These are phyloP conservation scores for Mychonastes homosphaera DNA, from an alignment of 139 green algal genomes.

Conservation along the genomic window DNA sequence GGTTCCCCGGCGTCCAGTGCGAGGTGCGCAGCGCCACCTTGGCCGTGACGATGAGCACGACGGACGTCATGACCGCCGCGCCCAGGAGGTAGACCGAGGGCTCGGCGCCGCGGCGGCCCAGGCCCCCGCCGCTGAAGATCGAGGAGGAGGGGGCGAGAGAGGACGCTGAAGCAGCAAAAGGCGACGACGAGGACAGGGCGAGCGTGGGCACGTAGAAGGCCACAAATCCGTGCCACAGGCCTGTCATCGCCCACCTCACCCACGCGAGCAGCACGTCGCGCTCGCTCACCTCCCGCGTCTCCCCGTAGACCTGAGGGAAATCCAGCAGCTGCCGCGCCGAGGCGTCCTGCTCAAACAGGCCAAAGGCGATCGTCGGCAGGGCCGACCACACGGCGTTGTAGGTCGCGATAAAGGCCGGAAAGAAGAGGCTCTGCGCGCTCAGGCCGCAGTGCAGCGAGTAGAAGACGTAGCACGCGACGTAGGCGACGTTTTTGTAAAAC, in stretches of 20 bases:
- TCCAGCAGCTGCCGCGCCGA: background rate
- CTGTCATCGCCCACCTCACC: slow-evolving; percentile 11
- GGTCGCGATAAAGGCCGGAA: slow-evolving; percentile 24
- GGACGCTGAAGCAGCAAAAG: slow-evolving; percentile 11
- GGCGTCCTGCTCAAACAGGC: slow-evolving; percentile 41
- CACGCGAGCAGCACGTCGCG: slow-evolving; percentile 16
- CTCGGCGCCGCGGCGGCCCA: background rate
- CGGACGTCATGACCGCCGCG: slow-evolving; percentile 15
- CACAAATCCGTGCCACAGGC: slow-evolving; percentile 15
- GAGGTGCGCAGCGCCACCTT: slow-evolving; percentile 22
- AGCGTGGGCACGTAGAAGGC: slow-evolving; percentile 14
- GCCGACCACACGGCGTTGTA: slow-evolving; percentile 51
- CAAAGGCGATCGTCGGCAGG: slow-evolving; percentile 58
- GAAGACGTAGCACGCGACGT: slow-evolving; percentile 66
- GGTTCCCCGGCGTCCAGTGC: slow-evolving; percentile 17
- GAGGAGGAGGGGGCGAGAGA: background rate
- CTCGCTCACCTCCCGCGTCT: background rate
- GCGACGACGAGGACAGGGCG: too few relatives aligned
- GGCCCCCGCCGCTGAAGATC: background rate
- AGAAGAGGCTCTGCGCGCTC: slow-evolving; percentile 25
- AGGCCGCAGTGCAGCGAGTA: slow-evolving; percentile 58
- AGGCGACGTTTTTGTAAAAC: slow-evolving; percentile 95
- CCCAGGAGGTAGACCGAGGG: slow-evolving; percentile 1
- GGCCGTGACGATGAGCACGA: slow-evolving; percentile 15
- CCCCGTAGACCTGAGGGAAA: background rate